Base-by-base conservation (phyloP, 2,329 filamentous ascomycete species). In the Claviceps sp. region DNA sequence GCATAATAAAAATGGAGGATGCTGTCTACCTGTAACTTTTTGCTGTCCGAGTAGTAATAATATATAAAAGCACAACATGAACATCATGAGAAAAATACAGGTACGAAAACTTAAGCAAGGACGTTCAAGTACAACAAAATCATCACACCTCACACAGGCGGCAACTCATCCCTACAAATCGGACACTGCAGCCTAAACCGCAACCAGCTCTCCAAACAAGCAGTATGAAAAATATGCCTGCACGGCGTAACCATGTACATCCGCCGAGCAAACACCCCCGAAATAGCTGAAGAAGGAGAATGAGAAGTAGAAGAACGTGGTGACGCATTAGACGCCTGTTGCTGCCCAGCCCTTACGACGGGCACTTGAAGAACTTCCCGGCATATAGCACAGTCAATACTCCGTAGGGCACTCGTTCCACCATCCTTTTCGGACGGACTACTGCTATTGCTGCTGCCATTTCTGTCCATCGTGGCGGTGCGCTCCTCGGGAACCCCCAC, bases 201-300 rank as follows among this genome's bases (percentile, higher is more conserved):
- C 86, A 98, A 93, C 93, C 93, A 97, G 41, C 88, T 89, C 70
- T 97, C 91, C 59, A 98, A 71, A 67, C 93, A 98, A 37, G 77
- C 74, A 52, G 84, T 93, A 65, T 98, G 93, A 65, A 98, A 98
- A 48, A 97, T 89, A 70, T 98, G 93, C 52, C 90, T 75, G 67
- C 93, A 98, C 47, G 93, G 93, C 53, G 93, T 98, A 22, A 97
- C 88, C 93, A 98, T 98, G 69, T 97, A 97, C 59, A 79, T 76
- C 48, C 90, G 79, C 55, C 91, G 75, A 37, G 86, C 86, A 58
- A 97, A 74, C 52, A 95, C 79, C 34, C 83, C 83, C 0, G 80
- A 72, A 53, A 82, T 76, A 37, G 79, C 77, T 0, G 67, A 66
- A 3, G 44, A 4, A 13, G 22, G 5, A 6, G 24, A 8, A 14